A percentile compares a stretch with the other conserved stretches of the same genome.
Evolutionary conservation across 2,329 filamentous ascomycete species (phyloP).

Genomic region (Aspergillus alliaceus): DNA sequence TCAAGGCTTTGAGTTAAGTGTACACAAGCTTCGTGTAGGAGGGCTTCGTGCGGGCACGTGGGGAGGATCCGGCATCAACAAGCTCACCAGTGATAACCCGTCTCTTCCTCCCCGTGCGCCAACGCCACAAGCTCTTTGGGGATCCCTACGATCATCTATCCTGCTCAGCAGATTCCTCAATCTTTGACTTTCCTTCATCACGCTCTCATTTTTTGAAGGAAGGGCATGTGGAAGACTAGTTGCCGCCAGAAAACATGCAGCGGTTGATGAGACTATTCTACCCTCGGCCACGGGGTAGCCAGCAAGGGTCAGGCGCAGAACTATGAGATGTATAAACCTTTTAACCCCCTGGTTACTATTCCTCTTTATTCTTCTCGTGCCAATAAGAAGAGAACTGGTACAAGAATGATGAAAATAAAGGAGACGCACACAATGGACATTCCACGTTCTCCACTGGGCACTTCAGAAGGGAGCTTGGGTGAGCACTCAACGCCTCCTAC

Average conservation of each 20-base stretch:
- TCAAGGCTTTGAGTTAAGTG: background rate
- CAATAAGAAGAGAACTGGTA: too few relatives aligned
- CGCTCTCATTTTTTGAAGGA: background rate
- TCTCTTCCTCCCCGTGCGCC: conserved; percentile 8
- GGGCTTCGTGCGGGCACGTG: conserved; percentile 12
- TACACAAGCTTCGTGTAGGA: background rate
- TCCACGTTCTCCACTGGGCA: conserved; percentile 16
- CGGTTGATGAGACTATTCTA: background rate
- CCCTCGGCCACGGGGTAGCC: background rate
- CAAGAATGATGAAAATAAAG: background rate
- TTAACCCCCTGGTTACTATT: too few relatives aligned
- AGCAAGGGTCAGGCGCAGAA: background rate
- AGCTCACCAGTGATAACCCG: conserved; percentile 6
- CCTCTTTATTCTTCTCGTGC: background rate
- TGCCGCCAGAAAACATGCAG: background rate
- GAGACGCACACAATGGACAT: conserved; percentile 17
- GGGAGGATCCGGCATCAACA: background rate
- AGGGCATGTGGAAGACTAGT: background rate
- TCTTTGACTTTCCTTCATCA: background rate
- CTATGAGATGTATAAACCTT: background rate
- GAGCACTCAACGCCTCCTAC: conserved; percentile 26
- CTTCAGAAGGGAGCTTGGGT: conserved; percentile 21
- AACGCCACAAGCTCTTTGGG: conserved; percentile 8
- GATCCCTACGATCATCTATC: background rate
- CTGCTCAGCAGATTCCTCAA: background rate